These are phyloP conservation scores for Penicillium sp. DNA, from an alignment of 2,329 filamentous ascomycete genomes.

Conservation along the genomic window DNA sequence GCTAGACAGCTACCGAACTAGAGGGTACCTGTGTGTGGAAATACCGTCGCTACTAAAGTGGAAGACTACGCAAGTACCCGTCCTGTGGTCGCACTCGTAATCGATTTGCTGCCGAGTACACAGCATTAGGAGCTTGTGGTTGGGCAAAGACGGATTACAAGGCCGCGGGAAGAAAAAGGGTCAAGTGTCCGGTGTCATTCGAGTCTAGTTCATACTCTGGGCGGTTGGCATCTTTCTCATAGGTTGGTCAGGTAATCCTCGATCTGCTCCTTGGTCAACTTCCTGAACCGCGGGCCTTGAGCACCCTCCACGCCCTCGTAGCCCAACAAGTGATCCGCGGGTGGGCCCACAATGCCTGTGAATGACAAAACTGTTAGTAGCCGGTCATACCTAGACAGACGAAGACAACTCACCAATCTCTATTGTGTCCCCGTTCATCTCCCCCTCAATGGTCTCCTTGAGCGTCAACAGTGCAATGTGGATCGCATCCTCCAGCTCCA, in stretches of 20 bases:
- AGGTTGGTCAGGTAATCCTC: conserved; percentile 99
- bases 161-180: background rate
- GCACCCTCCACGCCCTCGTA: conserved; percentile 58
- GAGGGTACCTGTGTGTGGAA: background rate
- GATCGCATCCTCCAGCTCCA: conserved; percentile 97
- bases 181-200: conserved; percentile 14
- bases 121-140: background rate
- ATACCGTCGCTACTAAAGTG: background rate
- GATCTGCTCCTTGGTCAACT: conserved; percentile 95
- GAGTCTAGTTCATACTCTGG: conserved; percentile 14
- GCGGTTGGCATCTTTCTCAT: conserved; percentile 55
- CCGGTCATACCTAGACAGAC: background rate
- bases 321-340: conserved; percentile 88
- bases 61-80: conserved; percentile 6
- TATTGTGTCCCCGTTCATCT: conserved; percentile 98
- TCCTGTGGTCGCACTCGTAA: conserved; percentile 12
- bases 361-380: conserved; percentile 7
- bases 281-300: conserved; percentile 48
- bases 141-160: background rate
- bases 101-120: background rate
- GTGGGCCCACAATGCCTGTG: conserved; percentile 88
- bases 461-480: conserved; percentile 96
- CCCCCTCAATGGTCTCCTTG: conserved; percentile 99
- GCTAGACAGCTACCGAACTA: background rate
- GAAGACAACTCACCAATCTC: conserved; percentile 74